Base-by-base conservation (phyloP, 176 grass and related monocot genomes). In the Triticum urartu region DNA sequence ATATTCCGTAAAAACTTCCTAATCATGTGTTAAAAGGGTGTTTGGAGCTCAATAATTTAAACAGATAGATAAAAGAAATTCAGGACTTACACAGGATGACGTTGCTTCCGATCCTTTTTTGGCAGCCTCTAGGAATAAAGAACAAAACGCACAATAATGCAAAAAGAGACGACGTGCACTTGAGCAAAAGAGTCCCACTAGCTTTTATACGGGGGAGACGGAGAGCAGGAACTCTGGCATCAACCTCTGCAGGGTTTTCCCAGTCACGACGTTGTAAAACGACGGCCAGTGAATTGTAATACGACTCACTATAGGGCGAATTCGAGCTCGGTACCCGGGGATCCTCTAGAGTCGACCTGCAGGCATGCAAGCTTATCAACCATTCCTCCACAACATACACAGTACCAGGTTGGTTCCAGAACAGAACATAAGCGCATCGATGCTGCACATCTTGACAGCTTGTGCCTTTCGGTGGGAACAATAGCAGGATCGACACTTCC, bases 211-310 rank as follows among this genome's bases (percentile, higher is more conserved):
- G 8, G 88, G 91, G 73, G 39, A 88, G 40, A 86, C n/a, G 1
- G 88, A 87, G 13, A 85, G 83, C 14, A 92, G 75, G 84, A 95
- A 95, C n/a, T 87, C 93, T 4, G 91, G 93, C 77, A 88, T 72
- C 3, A 82, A 40, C 83, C 83, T 95, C 72, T 92, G 88, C 78
- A 95, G n/a, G n/a, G n/a, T n/a, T n/a, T n/a, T n/a, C n/a, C n/a
- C n/a, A n/a, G n/a, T n/a, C n/a, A n/a, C n/a, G n/a, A n/a, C n/a
- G n/a, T n/a, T n/a, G n/a, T n/a, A n/a, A n/a, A n/a, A n/a, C n/a
- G n/a, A n/a, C n/a, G n/a, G n/a, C n/a, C n/a, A n/a, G n/a, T n/a
- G n/a, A n/a, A n/a, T n/a, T n/a, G n/a, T n/a, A n/a, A n/a, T n/a
- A n/a, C n/a, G n/a, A n/a, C n/a, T n/a, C n/a, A n/a, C n/a, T n/a